Base-by-base conservation (phyloP, 2,329 filamentous ascomycete genomes). In the Aspergillus luchuensis region DNA sequence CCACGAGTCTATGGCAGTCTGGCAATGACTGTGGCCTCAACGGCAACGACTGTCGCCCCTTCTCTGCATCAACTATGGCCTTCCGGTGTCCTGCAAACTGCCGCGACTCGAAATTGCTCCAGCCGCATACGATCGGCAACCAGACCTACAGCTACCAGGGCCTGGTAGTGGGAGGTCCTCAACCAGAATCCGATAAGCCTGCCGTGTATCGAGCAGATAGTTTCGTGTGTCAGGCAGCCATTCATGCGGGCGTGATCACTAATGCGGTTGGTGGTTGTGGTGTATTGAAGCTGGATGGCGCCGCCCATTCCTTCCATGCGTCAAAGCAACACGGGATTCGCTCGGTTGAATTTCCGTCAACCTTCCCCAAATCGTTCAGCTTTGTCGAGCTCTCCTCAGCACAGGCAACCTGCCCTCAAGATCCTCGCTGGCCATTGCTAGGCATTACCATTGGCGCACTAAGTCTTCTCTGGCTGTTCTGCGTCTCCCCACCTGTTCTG, bases 191-290 rank as follows among this genome's bases (percentile, higher is more conserved):
- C 4, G 70, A 76, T 2, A 72, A 76, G 5, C 67, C 67, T 1
- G 84, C 89, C 0, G 81, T 90, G 21, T 98, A 98, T 74, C 89
- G 95, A 17, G 92, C 90, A 8, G 92, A 97, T 76, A 96, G 91
- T 13, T 96, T 91, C 77, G 89, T 97, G 57, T 97, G 92, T 72
- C 89, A 87, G 60, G 84, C 92, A 11, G 92, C 92, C 36, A 91
- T 96, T 53, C 92, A 97, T 72, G 87, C 91, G 0, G 92, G 92
- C 19, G 82, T 93, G 68, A 86, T 96, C 62, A 86, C 85, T 38
- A 86, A 92, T 69, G 77, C 81, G 0, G 80, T 85, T 30, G 92
- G 92, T 39, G 92, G 92, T 1, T 97, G 92, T 68, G 92, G 92
- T 59, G 91, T 96, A 3, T 84, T 95, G 33, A 84, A 86, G 57